Evolutionary conservation across 1,139 yeast genomes (phyloP), one percentile per base, ranked within the genome.

Genomic region (Yamadazyma trypodendri): DNA sequence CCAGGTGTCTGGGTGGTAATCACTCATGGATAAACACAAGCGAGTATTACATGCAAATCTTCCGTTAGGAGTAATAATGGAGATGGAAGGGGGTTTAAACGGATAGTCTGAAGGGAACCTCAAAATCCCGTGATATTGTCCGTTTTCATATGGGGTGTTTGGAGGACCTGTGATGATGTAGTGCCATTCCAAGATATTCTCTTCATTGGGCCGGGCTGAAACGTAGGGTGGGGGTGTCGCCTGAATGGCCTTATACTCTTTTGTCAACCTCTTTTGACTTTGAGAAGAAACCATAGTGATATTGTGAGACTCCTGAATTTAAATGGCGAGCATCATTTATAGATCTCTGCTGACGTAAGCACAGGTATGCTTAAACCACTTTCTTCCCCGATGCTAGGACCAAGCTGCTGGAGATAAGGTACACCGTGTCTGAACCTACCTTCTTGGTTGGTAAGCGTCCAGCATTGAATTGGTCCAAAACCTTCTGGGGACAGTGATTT

Each of bases 1-100:
- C 97, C 97, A 89, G 1, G 85, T 68, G 57, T 87, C 94, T 8
- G 96, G 97, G 51, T 90, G 97, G 59, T 79, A 89, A 46, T 90
- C 97, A 51, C 94, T 82, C 81, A 90, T 89, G 29, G 89, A 81
- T 36, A 90, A 68, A 61, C 97, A 90, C 32, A 90, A 71, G 31
- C 96, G 68, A 10, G 88, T 78, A 55, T 85, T 84, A 40, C 90
- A 78, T 46, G 81, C 78, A 59, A 90, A 86, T 31, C 94, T 70
- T 2, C 89, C 94, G 44, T 80, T 84, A 4, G 97, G 97, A 0
- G 97, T 90, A 35, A 81, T 65, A 88, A 90, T 88, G 39, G 86
- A 75, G 41, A 90, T 90, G 13, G 95, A 78, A 1, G 97, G 97
- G 3, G 97, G 97, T 51, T 84, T 81, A 66, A 84, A 89, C 0